Evolutionary conservation across 495 filamentous ascomycete genomes (phyloP).

Genomic region (Apiosordaria backusii): DNA sequence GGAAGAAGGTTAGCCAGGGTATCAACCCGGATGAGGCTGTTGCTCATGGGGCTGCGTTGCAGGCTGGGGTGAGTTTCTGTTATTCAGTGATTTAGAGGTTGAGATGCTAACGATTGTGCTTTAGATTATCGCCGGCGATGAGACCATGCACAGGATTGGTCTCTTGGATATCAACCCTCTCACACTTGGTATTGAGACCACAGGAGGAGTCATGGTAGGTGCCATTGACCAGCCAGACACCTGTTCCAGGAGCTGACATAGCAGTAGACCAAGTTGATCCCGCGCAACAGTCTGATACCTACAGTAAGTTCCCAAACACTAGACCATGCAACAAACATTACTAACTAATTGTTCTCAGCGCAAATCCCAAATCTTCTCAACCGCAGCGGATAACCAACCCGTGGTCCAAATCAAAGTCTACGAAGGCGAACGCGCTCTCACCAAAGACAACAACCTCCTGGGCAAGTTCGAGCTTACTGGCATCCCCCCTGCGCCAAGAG

Average conservation of each 20-base stretch:
- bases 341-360: slow-evolving; percentile 31
- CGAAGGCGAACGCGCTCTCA: slow-evolving; percentile 89
- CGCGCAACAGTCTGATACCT: slow-evolving; percentile 77
- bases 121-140: slow-evolving; percentile 34
- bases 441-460: slow-evolving; percentile 87
- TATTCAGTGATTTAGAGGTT: neutral
- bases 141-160: neutral
- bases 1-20: slow-evolving; percentile 87
- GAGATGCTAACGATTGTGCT: slow-evolving; percentile 2
- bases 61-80: slow-evolving; percentile 61
- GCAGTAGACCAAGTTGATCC: neutral
- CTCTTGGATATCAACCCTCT: slow-evolving; percentile 93
- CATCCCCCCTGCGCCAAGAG: slow-evolving; percentile 85
- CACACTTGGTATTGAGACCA: slow-evolving; percentile 93
- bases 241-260: neutral
- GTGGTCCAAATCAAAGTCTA: slow-evolving; percentile 89
- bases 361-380: slow-evolving; percentile 93
- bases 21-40: slow-evolving; percentile 97
- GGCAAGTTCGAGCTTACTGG: slow-evolving; percentile 93
- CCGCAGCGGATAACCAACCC: slow-evolving; percentile 90
- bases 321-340: neutral
- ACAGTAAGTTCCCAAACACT: slow-evolving; percentile 40
- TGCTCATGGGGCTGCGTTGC: slow-evolving; percentile 87
- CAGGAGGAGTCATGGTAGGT: slow-evolving; percentile 89
- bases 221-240: slow-evolving; percentile 59